Evolutionary conservation across 345 rosid genomes (phyloP).

Genomic region (Chamaenerion angustifolium): DNA sequence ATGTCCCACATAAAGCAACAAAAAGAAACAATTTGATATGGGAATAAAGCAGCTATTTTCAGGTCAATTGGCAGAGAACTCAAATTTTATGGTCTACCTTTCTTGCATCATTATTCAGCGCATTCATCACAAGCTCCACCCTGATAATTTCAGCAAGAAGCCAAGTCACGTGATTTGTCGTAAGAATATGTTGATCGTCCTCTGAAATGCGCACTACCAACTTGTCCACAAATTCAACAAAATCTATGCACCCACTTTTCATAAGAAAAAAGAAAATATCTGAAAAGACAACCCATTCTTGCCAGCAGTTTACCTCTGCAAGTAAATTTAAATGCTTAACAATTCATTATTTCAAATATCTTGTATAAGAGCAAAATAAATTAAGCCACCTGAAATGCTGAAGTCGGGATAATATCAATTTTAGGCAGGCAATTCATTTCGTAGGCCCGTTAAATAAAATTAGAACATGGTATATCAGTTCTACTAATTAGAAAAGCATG

Average conservation of each 20-base stretch:
- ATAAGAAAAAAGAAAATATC: slow-evolving; percentile 75
- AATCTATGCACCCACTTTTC: slow-evolving; percentile 91
- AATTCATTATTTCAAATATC: too few relatives aligned
- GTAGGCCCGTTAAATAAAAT: too few relatives aligned
- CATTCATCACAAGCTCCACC: slow-evolving; percentile 66
- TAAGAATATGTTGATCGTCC: slow-evolving; percentile 64
- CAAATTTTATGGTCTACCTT: slow-evolving; percentile 38
- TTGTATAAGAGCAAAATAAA: too few relatives aligned
- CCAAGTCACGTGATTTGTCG: slow-evolving; percentile 98
- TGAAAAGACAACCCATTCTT: slow-evolving; percentile 96
- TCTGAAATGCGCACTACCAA: slow-evolving; percentile 58
- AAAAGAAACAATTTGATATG: neutral
- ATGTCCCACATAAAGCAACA: neutral
- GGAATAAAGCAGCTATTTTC: neutral
- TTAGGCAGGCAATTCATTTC: too few relatives aligned
- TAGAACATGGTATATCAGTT: too few relatives aligned
- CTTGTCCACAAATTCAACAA: slow-evolving; percentile 94
- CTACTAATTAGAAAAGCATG: too few relatives aligned
- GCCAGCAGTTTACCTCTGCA: slow-evolving; percentile 96
- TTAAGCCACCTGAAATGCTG: too few relatives aligned
- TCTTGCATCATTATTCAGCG: slow-evolving; percentile 66
- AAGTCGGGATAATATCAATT: too few relatives aligned
- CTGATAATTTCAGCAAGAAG: slow-evolving; percentile 80
- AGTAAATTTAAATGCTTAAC: slow-evolving; percentile 11
- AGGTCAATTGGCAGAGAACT: too few relatives aligned